Evolutionary conservation across 192 early-diverging fungal species (phyloP).

Genomic region (Funneliformis mosseae): DNA sequence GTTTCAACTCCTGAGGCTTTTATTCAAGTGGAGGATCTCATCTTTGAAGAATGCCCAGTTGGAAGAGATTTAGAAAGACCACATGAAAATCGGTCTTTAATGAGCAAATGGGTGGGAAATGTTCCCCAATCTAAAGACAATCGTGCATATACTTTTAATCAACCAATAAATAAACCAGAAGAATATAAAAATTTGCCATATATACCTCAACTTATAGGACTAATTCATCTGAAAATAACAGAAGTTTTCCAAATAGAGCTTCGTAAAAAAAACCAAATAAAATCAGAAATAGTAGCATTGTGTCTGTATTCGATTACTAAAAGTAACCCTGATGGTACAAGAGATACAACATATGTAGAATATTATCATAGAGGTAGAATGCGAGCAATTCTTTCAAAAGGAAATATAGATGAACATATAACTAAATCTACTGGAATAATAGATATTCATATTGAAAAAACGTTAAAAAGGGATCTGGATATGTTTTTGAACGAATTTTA

Average conservation of each 20-base stretch:
- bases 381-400: background rate
- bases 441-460: background rate
- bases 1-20: no score
- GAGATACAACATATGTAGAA: background rate
- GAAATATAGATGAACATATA: no score
- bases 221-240: no score
- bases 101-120: background rate
- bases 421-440: background rate
- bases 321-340: background rate
- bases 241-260: no score
- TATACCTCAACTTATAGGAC: slow-evolving; percentile 4
- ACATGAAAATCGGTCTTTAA: no score
- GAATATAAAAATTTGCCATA: background rate
- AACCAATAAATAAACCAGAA: background rate
- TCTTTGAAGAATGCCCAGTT: no score
- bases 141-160: slow-evolving; percentile 5
- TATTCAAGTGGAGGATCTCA: no score
- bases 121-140: background rate
- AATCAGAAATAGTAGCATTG: background rate
- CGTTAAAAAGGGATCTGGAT: background rate
- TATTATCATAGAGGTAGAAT: background rate
- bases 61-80: no score
- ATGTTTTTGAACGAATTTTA: background rate
- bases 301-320: background rate
- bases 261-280: no score